These are phyloP conservation scores for Chytriomyces sp. DNA, from an alignment of 192 early-diverging fungal species.

Conservation along the genomic window DNA sequence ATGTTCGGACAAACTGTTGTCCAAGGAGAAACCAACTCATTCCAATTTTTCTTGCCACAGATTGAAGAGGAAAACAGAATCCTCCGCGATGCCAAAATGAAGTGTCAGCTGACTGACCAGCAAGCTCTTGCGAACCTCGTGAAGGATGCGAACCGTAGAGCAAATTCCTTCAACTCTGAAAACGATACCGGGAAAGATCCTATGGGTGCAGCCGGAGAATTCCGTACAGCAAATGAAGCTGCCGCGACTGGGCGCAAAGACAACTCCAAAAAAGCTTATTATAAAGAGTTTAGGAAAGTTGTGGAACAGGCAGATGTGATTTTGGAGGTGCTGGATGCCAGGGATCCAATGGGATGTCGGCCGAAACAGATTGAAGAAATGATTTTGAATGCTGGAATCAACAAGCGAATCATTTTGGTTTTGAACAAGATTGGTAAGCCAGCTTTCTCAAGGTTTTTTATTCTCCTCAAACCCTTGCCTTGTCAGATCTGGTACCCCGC, in stretches of 20 bases:
- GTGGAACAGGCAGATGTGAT: constrained; percentile 97
- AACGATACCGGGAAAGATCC: constrained; percentile 31
- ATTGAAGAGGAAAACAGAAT: constrained; percentile 66
- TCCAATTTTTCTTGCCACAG: constrained; percentile 6
- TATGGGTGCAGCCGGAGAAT: constrained; percentile 40
- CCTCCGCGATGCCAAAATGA: constrained; percentile 35
- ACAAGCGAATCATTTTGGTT: constrained; percentile 92
- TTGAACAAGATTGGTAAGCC: constrained; percentile 92
- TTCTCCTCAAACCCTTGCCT: background rate
- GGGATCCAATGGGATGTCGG: constrained; percentile 95
- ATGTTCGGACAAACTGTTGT: background rate
- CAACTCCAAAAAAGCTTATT: constrained; percentile 96
- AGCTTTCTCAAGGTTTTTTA: constrained; percentile 4
- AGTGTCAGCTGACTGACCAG: constrained; percentile 35
- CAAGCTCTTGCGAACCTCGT: constrained; percentile 74
- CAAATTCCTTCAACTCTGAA: constrained; percentile 36
- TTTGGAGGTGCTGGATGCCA: constrained; percentile 93
- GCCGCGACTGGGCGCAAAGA: constrained; percentile 77
- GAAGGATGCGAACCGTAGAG: constrained; percentile 65
- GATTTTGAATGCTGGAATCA: constrained; percentile 85
- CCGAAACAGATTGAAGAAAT: constrained; percentile 91
- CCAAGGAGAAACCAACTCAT: too few relatives aligned
- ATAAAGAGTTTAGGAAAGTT: constrained; percentile 96
- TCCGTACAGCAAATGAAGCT: constrained; percentile 32
- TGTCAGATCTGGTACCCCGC: constrained; percentile 87